A percentile compares a stretch with the other conserved stretches of the same genome.
phyloP scores from a whole-genome alignment of 345 rosid species.

The Arabis hirsuta region DNA sequence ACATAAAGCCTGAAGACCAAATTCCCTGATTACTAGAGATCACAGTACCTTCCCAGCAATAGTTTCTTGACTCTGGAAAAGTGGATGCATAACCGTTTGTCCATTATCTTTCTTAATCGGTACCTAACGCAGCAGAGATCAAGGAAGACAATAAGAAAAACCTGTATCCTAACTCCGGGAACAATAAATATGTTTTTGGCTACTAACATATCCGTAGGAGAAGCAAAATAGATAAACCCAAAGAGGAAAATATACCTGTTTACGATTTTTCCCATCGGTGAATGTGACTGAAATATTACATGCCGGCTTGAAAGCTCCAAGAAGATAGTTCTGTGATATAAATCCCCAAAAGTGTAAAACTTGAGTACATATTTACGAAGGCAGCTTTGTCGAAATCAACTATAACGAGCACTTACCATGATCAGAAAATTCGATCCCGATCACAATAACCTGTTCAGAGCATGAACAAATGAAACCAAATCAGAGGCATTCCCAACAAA shows the following conservation, averaged over 20 bases:
- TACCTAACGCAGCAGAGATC: slow-evolving; percentile 53
- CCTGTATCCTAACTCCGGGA: neutral
- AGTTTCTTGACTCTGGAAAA: slow-evolving; percentile 95
- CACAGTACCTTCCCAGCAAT: slow-evolving; percentile 74
- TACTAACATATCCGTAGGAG: neutral
- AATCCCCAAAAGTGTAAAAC: neutral
- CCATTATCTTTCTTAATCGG: slow-evolving; percentile 96
- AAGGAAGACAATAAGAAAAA: slow-evolving; percentile 2
- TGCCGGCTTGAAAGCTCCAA: slow-evolving; percentile 97
- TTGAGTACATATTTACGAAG: neutral
- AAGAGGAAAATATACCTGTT: slow-evolving; percentile 56
- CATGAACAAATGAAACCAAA: slow-evolving; percentile 2
- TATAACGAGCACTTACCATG: slow-evolving; percentile 41
- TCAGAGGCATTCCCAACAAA: slow-evolving; percentile 26
- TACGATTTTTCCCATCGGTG: slow-evolving; percentile 80
- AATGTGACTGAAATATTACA: slow-evolving; percentile 76
- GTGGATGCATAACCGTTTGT: slow-evolving; percentile 75
- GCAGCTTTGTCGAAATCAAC: neutral
- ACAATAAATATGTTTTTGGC: neutral
- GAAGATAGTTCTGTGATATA: slow-evolving; percentile 70
- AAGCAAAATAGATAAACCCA: neutral
- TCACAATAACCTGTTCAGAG: slow-evolving; percentile 30
- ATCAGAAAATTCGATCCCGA: slow-evolving; percentile 27
- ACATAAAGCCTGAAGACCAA: neutral
- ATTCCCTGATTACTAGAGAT: neutral